Percentiles rank a stretch among this genome's conserved stretches.
Evolutionary conservation across 257 asterid genomes (phyloP).

Genomic region (Fraxinus americana): DNA sequence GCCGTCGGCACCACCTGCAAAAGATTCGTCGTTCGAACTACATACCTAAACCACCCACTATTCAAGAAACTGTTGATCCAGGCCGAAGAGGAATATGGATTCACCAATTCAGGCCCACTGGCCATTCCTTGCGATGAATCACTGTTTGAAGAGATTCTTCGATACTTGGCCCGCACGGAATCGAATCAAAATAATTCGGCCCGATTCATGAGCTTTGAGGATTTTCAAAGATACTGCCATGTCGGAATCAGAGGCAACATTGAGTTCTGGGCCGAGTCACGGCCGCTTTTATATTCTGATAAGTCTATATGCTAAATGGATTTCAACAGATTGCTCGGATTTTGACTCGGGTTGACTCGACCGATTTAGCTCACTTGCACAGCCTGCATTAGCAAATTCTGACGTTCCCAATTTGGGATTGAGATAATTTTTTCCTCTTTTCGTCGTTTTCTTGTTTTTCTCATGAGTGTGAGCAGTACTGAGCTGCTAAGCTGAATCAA

Average conservation of each 20-base stretch:
- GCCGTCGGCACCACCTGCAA: constrained; percentile 38
- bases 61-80: constrained; percentile 47
- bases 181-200: constrained; percentile 30
- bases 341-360: constrained; percentile 28
- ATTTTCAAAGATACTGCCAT: constrained; percentile 54
- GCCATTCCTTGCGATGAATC: constrained; percentile 61
- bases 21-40: constrained; percentile 48
- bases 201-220: constrained; percentile 45
- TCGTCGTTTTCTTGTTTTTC: background rate
- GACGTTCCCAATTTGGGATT: background rate
- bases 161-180: constrained; percentile 48
- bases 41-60: constrained; percentile 54
- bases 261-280: constrained; percentile 62
- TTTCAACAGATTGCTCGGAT: background rate
- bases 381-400: background rate
- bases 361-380: constrained; percentile 20
- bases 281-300: constrained; percentile 59
- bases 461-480: constrained; percentile 14
- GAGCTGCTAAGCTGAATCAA: constrained; percentile 26
- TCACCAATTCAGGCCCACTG: constrained; percentile 49
- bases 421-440: background rate
- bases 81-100: constrained; percentile 65
- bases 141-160: constrained; percentile 45
- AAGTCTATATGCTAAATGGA: constrained; percentile 20
- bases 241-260: constrained; percentile 44